phyloP scores from a whole-genome alignment of 1,139 yeast genomes.

The Suhomyces wounanorum region DNA sequence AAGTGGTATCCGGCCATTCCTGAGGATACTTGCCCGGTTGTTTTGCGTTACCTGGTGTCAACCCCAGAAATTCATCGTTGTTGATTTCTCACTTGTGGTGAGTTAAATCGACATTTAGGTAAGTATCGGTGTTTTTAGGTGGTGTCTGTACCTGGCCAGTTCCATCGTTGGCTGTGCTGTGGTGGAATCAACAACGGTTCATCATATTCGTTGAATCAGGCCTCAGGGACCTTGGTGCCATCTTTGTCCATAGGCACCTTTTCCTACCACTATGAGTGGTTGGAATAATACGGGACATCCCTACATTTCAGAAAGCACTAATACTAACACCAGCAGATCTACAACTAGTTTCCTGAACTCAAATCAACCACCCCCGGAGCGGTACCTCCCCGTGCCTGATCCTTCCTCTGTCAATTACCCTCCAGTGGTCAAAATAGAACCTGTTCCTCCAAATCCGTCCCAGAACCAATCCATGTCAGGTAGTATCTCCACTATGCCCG shows the following conservation, averaged over 20 bases:
- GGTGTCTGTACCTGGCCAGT: not conserved
- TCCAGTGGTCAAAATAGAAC: not conserved
- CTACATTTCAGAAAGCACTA: slow-evolving; percentile 1
- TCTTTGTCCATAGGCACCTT: not conserved
- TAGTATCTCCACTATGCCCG: slow-evolving; percentile 2
- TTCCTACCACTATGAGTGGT: slow-evolving; percentile 7
- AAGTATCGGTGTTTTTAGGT: not conserved
- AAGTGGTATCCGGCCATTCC: not conserved
- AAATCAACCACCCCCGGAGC: not conserved
- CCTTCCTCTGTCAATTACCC: not conserved
- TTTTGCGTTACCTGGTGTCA: not conserved
- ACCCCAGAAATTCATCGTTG: not conserved
- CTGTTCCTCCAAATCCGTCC: not conserved
- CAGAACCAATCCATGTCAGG: not conserved
- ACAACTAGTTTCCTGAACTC: not conserved
- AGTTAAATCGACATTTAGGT: not conserved
- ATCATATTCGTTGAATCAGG: no score
- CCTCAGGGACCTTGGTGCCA: no score
- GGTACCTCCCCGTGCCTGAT: not conserved
- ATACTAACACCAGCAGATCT: slow-evolving; percentile 7
- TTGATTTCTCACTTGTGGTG: not conserved
- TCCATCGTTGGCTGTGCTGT: not conserved
- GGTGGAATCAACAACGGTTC: no score
- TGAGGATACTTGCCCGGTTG: not conserved
- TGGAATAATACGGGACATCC: slow-evolving; percentile 12